Base-by-base conservation (phyloP, 2,329 filamentous ascomycete genomes). In the Kalaharituber pfeilii region DNA sequence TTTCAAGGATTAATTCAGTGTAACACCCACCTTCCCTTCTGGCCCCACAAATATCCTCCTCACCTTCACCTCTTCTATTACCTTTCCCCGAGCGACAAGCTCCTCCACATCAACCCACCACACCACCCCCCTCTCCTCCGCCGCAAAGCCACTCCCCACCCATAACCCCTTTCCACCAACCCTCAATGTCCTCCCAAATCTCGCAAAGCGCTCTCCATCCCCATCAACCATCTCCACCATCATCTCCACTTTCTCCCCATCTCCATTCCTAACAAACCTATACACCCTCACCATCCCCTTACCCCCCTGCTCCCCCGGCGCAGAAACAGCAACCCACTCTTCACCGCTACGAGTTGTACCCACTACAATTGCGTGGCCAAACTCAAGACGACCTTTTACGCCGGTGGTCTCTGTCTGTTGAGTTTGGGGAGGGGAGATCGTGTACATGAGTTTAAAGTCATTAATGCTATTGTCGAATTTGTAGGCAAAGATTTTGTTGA, bases 41-140 rank as follows among this genome's bases (percentile, higher is more conserved):
- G 33, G 33, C 11, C 30, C 30, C 11, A 36, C n/a, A 9, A 36
- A 36, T n/a, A 36, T 18, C 33, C 33, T 5, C 20, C 20, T 39
- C 33, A 18, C 33, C 20, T 39, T 39, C 15, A 39, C 33, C 33
- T 39, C 33, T 18, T 18, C 4, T 39, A 13, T 3, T 39, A 3
- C 33, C 7, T 39, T 18, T 5, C 33, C 33, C 5, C 15, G 39
- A 18, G 49, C 49, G 13, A 57, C 42, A 27, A 61, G 45, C 4
- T 39, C 55, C 15, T 56, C 57, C n/a, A 64, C 52, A 60, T 61
- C 58, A 45, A 60, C 51, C 58, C 57, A 62, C 62, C 62, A 64
- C 36, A 62, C 57, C 6, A 50, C 58, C 1, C 62, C 60, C n/a
- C 51, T 53, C 56, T 62, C 60, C 3, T 53, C 52, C 18, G 56